These are phyloP conservation scores for Primulina eburnea DNA, from an alignment of 257 asterid genomes.

Conservation along the genomic window DNA sequence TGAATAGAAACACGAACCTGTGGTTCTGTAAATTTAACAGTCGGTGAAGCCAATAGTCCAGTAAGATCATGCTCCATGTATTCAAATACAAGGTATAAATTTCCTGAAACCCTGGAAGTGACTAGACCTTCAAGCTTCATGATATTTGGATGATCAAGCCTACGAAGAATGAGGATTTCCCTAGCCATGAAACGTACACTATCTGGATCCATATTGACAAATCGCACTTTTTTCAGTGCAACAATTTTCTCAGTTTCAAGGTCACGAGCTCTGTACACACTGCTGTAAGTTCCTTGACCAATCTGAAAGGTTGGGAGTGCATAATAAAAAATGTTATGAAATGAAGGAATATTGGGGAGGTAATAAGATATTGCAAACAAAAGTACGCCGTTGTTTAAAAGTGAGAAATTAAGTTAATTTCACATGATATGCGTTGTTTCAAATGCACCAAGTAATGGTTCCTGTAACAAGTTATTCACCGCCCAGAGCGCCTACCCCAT, in stretches of 20 bases:
- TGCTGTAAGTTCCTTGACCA: constrained; percentile 96
- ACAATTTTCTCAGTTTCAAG: constrained; percentile 77
- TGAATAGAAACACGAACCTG: constrained; percentile 51
- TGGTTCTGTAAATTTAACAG: constrained; percentile 64
- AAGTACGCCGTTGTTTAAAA: neutral
- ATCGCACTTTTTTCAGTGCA: constrained; percentile 84
- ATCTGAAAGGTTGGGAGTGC: constrained; percentile 45
- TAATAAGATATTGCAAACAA: neutral
- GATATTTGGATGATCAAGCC: constrained; percentile 86
- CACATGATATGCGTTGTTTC: constrained; percentile 8
- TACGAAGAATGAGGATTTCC: constrained; percentile 80
- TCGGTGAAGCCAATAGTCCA: constrained; percentile 74
- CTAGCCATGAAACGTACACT: constrained; percentile 95
- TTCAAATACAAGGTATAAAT: constrained; percentile 79
- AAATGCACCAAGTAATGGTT: neutral
- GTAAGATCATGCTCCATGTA: constrained; percentile 96
- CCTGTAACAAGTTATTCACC: neutral
- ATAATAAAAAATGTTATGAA: constrained; percentile 16
- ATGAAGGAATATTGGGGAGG: constrained; percentile 8
- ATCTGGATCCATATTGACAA: constrained; percentile 90
- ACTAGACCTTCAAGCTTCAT: constrained; percentile 93
- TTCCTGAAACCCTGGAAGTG: constrained; percentile 79
- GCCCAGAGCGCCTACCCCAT: neutral
- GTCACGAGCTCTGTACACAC: constrained; percentile 89
- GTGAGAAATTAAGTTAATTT: neutral